Conservation (phyloP, 1,284 basidiomycete genomes). For the Porogramme epimiltina region DNA sequence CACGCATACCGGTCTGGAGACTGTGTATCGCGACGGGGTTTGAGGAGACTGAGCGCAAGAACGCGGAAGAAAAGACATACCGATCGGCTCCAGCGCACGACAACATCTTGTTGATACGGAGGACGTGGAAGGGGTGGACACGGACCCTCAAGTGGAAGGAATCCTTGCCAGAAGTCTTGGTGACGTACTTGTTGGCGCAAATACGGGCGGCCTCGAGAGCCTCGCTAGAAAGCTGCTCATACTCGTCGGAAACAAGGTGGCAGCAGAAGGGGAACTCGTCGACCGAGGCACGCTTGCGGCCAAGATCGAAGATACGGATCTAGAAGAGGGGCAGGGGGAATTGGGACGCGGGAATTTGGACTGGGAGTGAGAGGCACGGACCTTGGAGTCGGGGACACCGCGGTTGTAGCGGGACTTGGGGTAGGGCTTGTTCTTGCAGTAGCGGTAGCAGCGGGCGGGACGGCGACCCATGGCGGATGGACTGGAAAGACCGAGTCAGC, state of each 20-base stretch:
- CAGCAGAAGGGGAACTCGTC: constrained; percentile 98
- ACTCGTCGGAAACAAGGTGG: constrained; percentile 97
- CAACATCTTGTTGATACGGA: constrained; percentile 99
- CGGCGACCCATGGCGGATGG: constrained; percentile 81
- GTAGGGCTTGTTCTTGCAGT: constrained; percentile 99
- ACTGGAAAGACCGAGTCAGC: constrained; percentile 8
- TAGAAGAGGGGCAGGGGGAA: constrained; percentile 28
- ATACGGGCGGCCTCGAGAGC: constrained; percentile 99
- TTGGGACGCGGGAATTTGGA: too few relatives aligned
- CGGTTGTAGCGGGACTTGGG: constrained; percentile 96
- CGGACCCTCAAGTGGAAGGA: constrained; percentile 98
- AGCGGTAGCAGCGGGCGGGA: constrained; percentile 95
- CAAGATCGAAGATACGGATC: constrained; percentile 95
- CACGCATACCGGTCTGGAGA: constrained; percentile 99
- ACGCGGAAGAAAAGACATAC: constrained; percentile 39
- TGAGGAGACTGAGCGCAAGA: background rate
- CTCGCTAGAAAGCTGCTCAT: constrained; percentile 96
- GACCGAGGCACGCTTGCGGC: constrained; percentile 92
- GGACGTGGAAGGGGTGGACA: constrained; percentile 97
- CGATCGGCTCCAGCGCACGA: constrained; percentile 98
- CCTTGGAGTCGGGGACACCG: constrained; percentile 96
- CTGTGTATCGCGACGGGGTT: constrained; percentile 38
- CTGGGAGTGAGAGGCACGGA: constrained; percentile 27
- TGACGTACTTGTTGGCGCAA: constrained; percentile 99
- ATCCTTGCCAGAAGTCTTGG: constrained; percentile 98